Percentiles rank a stretch among this genome's conserved stretches.
Conservation (phyloP, 106 monocot species). For the Apostasia shenzhenica region DNA sequence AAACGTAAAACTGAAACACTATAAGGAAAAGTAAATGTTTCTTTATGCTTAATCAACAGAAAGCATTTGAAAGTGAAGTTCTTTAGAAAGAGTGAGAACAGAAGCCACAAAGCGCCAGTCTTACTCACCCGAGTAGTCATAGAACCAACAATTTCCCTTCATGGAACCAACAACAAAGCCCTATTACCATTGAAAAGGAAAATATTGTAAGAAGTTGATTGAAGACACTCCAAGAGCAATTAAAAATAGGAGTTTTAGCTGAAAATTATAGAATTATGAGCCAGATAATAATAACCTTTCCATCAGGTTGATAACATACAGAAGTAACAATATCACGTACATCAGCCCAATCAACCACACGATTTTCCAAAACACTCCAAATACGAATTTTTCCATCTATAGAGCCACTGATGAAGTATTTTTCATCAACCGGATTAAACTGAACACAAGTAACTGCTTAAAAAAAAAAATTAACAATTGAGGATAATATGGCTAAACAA, state of each 20-base stretch:
- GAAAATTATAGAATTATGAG: not conserved
- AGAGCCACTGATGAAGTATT: slow-evolving; percentile 78
- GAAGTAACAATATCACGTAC: slow-evolving; percentile 67
- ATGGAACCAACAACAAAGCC: slow-evolving; percentile 83
- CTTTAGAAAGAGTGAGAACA: too few relatives aligned
- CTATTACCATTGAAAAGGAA: slow-evolving; percentile 18
- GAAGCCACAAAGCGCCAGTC: too few relatives aligned
- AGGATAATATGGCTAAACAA: not conserved
- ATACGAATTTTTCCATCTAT: slow-evolving; percentile 91
- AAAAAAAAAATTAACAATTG: slow-evolving; percentile 6
- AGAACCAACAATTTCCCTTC: slow-evolving; percentile 60
- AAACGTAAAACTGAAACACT: too few relatives aligned
- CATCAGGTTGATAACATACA: slow-evolving; percentile 65
- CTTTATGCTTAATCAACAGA: too few relatives aligned
- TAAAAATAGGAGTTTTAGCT: not conserved
- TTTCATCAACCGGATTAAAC: slow-evolving; percentile 75
- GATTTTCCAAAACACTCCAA: slow-evolving; percentile 48
- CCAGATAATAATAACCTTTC: slow-evolving; percentile 34
- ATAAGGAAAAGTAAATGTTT: too few relatives aligned
- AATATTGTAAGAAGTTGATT: too few relatives aligned
- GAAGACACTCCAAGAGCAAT: not conserved
- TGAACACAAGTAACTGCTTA: slow-evolving; percentile 78
- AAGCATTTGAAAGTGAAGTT: too few relatives aligned
- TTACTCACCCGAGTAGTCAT: slow-evolving; percentile 44
- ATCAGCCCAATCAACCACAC: slow-evolving; percentile 80